These are phyloP conservation scores for Hymenoscyphus infarciens DNA, from an alignment of 2,329 filamentous ascomycete genomes.

Conservation along the genomic window DNA sequence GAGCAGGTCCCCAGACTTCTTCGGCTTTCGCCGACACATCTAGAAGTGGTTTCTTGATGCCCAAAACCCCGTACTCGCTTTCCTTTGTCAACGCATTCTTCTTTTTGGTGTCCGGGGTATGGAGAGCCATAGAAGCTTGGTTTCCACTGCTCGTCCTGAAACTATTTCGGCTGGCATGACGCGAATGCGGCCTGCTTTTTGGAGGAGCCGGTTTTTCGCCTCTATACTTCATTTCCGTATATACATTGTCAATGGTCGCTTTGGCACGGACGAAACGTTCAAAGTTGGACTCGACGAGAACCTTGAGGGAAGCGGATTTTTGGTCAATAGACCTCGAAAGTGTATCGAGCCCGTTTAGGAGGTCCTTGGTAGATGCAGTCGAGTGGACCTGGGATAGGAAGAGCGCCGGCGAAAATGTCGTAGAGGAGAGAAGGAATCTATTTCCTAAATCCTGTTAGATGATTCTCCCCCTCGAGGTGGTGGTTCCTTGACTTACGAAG, in stretches of 20 bases:
- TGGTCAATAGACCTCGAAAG: constrained; percentile 92
- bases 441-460: constrained; percentile 56
- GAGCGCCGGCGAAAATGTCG: constrained; percentile 85
- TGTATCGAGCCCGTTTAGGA: constrained; percentile 78
- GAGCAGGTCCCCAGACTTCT: constrained; percentile 93
- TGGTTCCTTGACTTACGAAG: constrained; percentile 56
- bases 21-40: constrained; percentile 93
- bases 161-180: constrained; percentile 37
- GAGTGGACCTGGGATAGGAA: constrained; percentile 93
- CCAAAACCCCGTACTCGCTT: constrained; percentile 83
- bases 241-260: constrained; percentile 97
- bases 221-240: constrained; percentile 89
- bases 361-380: constrained; percentile 74
- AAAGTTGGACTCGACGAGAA: constrained; percentile 95
- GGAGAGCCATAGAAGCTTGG: constrained; percentile 28
- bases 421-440: constrained; percentile 91
- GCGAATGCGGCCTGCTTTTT: constrained; percentile 35
- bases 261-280: constrained; percentile 97
- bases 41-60: constrained; percentile 82
- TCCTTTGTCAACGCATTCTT: constrained; percentile 93
- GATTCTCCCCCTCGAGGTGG: constrained; percentile 6
- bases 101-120: constrained; percentile 55
- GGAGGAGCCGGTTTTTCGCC: constrained; percentile 49
- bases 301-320: constrained; percentile 94
- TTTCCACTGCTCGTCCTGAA: constrained; percentile 40